phyloP scores from a whole-genome alignment of 371 early-diverging fungal genomes.

The Apophysomyces variabilis region DNA sequence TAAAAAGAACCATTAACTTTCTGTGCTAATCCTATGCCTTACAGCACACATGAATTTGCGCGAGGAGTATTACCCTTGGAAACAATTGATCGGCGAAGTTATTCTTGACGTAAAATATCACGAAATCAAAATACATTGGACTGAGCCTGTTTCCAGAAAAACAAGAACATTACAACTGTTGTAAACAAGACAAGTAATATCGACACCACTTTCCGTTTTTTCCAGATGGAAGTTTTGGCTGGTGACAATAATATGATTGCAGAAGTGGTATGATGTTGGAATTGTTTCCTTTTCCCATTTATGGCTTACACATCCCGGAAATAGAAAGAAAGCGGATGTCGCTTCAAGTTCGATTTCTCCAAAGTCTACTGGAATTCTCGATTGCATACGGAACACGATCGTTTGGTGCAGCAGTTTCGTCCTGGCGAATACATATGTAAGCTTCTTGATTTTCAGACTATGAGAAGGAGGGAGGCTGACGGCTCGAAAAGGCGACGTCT shows the following conservation, averaged over 20 bases:
- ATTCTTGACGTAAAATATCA: slow-evolving; percentile 81
- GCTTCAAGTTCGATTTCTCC: slow-evolving; percentile 94
- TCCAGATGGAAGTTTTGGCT: slow-evolving; percentile 96
- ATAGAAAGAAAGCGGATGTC: slow-evolving; percentile 90
- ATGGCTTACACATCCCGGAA: background rate
- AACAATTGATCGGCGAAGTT: slow-evolving; percentile 89
- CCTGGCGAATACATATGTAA: slow-evolving; percentile 78
- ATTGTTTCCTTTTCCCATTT: background rate
- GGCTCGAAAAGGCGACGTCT: slow-evolving; percentile 75
- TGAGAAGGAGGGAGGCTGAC: background rate
- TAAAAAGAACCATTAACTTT: background rate
- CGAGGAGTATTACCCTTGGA: slow-evolving; percentile 89
- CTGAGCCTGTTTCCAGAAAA: slow-evolving; percentile 70
- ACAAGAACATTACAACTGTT: slow-evolving; percentile 86
- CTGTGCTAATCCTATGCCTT: background rate
- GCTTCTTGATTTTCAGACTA: slow-evolving; percentile 1
- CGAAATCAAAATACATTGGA: background rate
- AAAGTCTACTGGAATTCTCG: slow-evolving; percentile 99
- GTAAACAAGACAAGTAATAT: slow-evolving; percentile 96
- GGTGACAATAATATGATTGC: slow-evolving; percentile 88
- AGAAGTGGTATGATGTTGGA: slow-evolving; percentile 67
- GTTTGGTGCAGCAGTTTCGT: slow-evolving; percentile 82
- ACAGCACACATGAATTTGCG: slow-evolving; percentile 95
- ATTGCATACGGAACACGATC: slow-evolving; percentile 93
- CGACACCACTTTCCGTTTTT: slow-evolving; percentile 94